These are phyloP conservation scores for Candida glaebosa DNA, from an alignment of 805 yeast genomes.

Conservation along the genomic window DNA sequence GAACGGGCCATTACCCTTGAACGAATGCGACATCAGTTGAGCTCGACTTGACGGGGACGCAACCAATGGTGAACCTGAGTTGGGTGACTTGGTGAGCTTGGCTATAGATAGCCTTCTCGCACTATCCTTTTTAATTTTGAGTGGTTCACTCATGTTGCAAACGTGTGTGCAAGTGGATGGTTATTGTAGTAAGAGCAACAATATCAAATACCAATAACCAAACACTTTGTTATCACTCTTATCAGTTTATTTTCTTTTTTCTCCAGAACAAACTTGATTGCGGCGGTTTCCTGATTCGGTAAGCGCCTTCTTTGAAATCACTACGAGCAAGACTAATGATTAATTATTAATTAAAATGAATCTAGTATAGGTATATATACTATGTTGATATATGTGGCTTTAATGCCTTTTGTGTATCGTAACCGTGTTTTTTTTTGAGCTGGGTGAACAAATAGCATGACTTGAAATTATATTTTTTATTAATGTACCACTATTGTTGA, in stretches of 20 bases:
- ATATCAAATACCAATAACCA: too few species aligned
- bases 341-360: neutral
- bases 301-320: too few species aligned
- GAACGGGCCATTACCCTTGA: slow-evolving; percentile 16
- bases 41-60: slow-evolving; percentile 18
- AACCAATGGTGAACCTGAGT: slow-evolving; percentile 21
- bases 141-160: slow-evolving; percentile 13
- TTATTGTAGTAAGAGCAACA: too few species aligned
- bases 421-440: too few species aligned
- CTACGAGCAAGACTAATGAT: too few species aligned
- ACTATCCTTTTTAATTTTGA: slow-evolving; percentile 11
- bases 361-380: neutral
- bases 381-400: too few species aligned
- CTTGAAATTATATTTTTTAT: too few species aligned
- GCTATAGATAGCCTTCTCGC: slow-evolving; percentile 28
- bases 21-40: slow-evolving; percentile 11
- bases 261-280: neutral
- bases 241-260: neutral
- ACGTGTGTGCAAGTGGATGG: neutral
- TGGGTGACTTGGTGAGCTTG: slow-evolving; percentile 26
- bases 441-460: too few species aligned
- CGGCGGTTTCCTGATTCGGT: neutral
- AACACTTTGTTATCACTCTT: neutral
- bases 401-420: too few species aligned
- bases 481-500: neutral